Evolutionary conservation across 2,329 filamentous ascomycete species (phyloP), one percentile per base, ranked within the genome.

Genomic region (Cryphonectria parasitica): DNA sequence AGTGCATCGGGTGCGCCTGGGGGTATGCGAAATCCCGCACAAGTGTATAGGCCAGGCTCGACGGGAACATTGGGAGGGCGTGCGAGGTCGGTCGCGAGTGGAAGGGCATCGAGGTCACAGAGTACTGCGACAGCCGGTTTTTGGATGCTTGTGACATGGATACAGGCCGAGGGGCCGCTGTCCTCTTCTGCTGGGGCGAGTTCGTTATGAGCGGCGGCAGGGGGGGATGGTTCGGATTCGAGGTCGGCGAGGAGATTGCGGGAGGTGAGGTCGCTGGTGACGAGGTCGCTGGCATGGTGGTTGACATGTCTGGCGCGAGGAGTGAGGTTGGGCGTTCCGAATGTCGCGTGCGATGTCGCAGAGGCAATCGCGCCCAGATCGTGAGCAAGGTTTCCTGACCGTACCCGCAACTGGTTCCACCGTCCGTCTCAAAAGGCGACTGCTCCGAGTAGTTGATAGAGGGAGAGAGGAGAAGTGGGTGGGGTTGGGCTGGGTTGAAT

Each of bases 1-100:
- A 97, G 83, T 98, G 96, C 80, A 98, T 86, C 60, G 93, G 94
- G 80, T 98, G 93, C 69, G 87, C 86, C 36, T 88, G 79, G 43
- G 93, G 90, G 79, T 98, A 99, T 75, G 96, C 96, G 82, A 98
- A 99, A 85, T 99, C 96, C 77, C 96, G 92, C 74, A 99, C 95
- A 61, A 93, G 86, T n/a, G 94, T 90, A 80, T 98, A 98, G 8
- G 92, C 82, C 25, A 98, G 88, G 78, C 90, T 97, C 71, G 94
- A 96, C 76, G 94, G 91, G 80, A 94, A 96, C 76, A 92, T 85
- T 22, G 94, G 92, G 77, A 96, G 95, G 73, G 93, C 87, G 77
- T 92, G 88, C n/a, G 94, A 97, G 69, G 87, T 87, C 28, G 94
- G 93, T 72, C 94, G 90, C 74, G 94, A 97, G 73, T 91, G 88